Evolutionary conservation across 768 basidiomycete species (phyloP).

Genomic region (Clitopilus passeckerianus): DNA sequence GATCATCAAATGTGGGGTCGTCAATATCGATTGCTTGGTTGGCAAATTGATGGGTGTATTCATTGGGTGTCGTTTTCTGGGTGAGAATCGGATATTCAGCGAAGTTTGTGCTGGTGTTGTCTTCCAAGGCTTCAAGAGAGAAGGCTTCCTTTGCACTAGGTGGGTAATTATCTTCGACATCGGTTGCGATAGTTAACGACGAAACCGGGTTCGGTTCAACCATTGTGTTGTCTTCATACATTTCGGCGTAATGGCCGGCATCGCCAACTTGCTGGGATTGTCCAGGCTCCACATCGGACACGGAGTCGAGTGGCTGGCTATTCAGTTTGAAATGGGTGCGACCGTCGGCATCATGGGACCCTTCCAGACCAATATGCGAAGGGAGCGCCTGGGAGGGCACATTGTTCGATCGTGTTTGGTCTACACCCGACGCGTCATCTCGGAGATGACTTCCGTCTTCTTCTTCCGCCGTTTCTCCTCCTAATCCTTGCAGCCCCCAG

Average conservation of each 20-base stretch:
- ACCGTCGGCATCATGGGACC: too few species aligned
- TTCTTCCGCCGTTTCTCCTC: not conserved
- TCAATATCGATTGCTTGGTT: not conserved
- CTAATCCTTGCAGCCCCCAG: conserved; percentile 8
- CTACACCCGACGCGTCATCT: not conserved
- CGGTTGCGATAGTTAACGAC: not conserved
- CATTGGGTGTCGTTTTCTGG: not conserved
- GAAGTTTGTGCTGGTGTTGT: too few species aligned
- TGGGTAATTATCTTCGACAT: not conserved
- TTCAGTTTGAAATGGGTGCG: too few species aligned
- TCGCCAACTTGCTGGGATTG: not conserved
- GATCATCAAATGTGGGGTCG: not conserved
- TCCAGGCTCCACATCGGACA: too few species aligned
- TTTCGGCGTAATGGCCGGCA: not conserved
- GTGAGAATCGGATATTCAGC: too few species aligned
- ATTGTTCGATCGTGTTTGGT: too few species aligned
- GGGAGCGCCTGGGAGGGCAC: too few species aligned
- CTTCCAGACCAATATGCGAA: too few species aligned
- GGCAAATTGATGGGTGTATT: not conserved
- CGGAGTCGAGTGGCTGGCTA: too few species aligned
- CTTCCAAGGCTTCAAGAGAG: too few species aligned
- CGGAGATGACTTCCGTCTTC: conserved; percentile 4
- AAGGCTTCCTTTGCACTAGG: too few species aligned
- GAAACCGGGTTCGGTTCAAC: not conserved
- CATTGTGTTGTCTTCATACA: not conserved